Evolutionary conservation across 176 grass and related monocot species (phyloP), one percentile per base, ranked within the genome.

Genomic region (Carex littledalei): DNA sequence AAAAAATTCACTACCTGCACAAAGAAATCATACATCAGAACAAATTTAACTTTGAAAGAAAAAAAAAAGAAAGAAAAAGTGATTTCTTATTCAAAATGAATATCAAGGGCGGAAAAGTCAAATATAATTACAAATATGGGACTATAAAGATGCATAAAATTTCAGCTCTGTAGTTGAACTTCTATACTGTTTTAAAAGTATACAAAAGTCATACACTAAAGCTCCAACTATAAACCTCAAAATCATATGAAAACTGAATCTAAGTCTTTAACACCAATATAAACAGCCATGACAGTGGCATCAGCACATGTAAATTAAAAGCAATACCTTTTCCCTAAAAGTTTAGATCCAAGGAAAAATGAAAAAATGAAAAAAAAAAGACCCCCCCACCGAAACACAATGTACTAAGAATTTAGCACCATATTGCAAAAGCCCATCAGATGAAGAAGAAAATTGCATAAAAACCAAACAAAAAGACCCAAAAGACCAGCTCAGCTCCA

Each of bases 1-100:
- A 78, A 90, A 94, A 88, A 92, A 91, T 85, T 90, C 94, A 50
- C 92, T 81, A 55, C 81, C 66, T 72, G 87, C 62, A 83, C 35
- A 86, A 82, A 84, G 29, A 85, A 88, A 90, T 88, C 39, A 8
- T 13, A 47, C 47, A 35, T n/a, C 67, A 72, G 35, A 72, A 72
- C 18, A 45, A 72, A 72, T 11, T 41, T 20, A 72, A n/a, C 10
- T 18, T 72, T 20, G 45, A 15, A 43, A 37, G 31, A 68, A 37
- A 35, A 68, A 68, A 68, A 9, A 67, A 67, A 34, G 16, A 45
- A 47, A 20, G 39, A 71, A n/a, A n/a, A n/a, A 72, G 41, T 72
- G 39, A 41, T 18, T 47, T 8, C 68, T 20, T 8, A 47, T 45
- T 11, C 68, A 21, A n/a, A 72, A 72, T 35, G 17, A 45, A 18